Conservation (phyloP, 2,329 filamentous ascomycete genomes). For the Hypoxylon sp. region DNA sequence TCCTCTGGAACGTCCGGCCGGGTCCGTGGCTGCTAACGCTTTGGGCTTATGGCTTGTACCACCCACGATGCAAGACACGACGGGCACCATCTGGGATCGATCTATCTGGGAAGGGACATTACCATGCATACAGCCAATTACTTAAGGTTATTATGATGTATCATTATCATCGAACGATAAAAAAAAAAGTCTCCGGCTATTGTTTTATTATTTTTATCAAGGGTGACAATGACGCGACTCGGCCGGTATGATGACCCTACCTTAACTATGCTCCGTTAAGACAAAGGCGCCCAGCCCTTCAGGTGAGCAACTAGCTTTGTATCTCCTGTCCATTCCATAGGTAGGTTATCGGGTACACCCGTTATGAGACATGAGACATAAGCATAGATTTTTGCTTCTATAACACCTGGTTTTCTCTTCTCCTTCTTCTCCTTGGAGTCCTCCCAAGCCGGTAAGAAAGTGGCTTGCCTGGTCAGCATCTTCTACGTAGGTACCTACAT, state of each 20-base stretch:
- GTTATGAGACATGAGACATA: constrained; percentile 26
- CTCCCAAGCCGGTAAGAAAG: constrained; percentile 14
- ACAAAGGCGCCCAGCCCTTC: background rate
- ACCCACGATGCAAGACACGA: constrained; percentile 44
- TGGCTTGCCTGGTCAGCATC: constrained; percentile 21
- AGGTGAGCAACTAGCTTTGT: background rate
- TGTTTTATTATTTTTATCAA: background rate
- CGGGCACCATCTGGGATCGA: constrained; percentile 40
- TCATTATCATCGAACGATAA: constrained; percentile 11
- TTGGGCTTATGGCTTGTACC: constrained; percentile 25
- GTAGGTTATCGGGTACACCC: constrained; percentile 23
- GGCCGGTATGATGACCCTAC: constrained; percentile 13
- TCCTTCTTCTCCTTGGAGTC: constrained; percentile 1
- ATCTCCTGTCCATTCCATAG: constrained; percentile 18
- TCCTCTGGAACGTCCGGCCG: constrained; percentile 34
- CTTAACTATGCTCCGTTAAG: background rate
- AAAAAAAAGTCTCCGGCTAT: background rate
- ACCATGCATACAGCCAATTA: constrained; percentile 17
- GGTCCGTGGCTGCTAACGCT: constrained; percentile 35
- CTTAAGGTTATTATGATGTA: constrained; percentile 22
- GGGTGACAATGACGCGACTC: constrained; percentile 4
- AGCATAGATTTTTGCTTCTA: constrained; percentile 24
- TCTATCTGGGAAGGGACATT: constrained; percentile 12
- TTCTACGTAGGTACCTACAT: background rate
- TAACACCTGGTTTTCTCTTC: background rate